A percentile compares a stretch with the other conserved stretches of the same genome.
Evolutionary conservation across 805 yeast species (phyloP).

Genomic region (Sugiyamaella chiloensis): DNA sequence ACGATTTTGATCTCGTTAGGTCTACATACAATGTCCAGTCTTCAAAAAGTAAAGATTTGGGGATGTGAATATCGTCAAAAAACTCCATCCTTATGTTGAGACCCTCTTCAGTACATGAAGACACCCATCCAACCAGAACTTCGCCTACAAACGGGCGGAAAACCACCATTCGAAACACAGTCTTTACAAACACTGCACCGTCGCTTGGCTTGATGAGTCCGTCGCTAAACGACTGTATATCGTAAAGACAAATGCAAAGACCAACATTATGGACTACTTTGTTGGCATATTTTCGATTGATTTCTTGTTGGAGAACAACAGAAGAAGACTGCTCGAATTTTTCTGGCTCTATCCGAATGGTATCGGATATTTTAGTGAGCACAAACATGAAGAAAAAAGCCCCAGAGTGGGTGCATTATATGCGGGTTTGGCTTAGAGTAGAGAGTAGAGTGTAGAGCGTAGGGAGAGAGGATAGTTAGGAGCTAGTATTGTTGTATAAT

Average conservation of each 20-base stretch:
- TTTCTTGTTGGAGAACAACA: slow-evolving; percentile 71
- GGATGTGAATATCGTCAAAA: slow-evolving; percentile 89
- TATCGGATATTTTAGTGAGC: slow-evolving; percentile 73
- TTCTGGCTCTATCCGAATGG: slow-evolving; percentile 85
- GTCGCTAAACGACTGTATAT: slow-evolving; percentile 74
- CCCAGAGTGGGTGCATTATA: no score
- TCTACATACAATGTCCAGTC: slow-evolving; percentile 48
- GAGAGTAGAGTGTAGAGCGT: no score
- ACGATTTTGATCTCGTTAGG: no score
- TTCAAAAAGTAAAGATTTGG: slow-evolving; percentile 78
- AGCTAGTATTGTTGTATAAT: no score
- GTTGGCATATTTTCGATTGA: slow-evolving; percentile 82
- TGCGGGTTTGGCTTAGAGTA: no score
- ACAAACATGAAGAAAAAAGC: slow-evolving; percentile 88
- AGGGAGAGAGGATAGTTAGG: no score
- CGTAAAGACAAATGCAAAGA: slow-evolving; percentile 80
- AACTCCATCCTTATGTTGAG: slow-evolving; percentile 80
- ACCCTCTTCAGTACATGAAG: slow-evolving; percentile 84
- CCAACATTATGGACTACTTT: slow-evolving; percentile 83
- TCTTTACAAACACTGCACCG: slow-evolving; percentile 76
- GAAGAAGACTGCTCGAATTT: slow-evolving; percentile 69
- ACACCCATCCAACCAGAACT: slow-evolving; percentile 86
- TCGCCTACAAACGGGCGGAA: slow-evolving; percentile 97
- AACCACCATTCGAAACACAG: slow-evolving; percentile 65
- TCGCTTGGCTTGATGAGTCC: slow-evolving; percentile 93